Evolutionary conservation across 345 rosid genomes (phyloP).

Genomic region (Citrus mangshanensis): DNA sequence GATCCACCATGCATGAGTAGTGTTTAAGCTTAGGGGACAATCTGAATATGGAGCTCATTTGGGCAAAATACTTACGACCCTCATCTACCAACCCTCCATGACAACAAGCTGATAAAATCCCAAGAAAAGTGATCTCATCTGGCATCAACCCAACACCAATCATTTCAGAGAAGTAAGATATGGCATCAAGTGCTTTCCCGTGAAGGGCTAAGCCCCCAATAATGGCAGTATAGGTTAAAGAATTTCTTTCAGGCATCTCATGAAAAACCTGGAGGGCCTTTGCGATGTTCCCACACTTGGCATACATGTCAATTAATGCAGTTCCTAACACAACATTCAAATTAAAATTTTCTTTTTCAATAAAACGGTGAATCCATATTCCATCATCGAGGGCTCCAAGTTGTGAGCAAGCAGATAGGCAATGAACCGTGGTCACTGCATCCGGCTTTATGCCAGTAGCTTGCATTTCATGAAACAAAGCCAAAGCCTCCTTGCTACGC

Average conservation of each 20-base stretch:
- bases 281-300: conserved; percentile 76
- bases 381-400: conserved; percentile 87
- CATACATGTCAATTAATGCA: conserved; percentile 81
- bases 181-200: conserved; percentile 60
- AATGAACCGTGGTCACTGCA: conserved; percentile 73
- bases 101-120: conserved; percentile 79
- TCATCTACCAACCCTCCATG: conserved; percentile 80
- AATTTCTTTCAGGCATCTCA: conserved; percentile 57
- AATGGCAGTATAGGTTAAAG: conserved; percentile 74
- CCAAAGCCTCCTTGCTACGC: conserved; percentile 62
- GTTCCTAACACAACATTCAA: conserved; percentile 69
- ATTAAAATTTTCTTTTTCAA: conserved; percentile 50
- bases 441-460: conserved; percentile 53
- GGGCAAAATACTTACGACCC: conserved; percentile 60
- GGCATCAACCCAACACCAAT: conserved; percentile 58
- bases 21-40: conserved; percentile 64
- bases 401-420: conserved; percentile 85
- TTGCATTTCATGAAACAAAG: conserved; percentile 78
- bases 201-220: conserved; percentile 79
- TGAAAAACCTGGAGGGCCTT: conserved; percentile 68
- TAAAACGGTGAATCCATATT: conserved; percentile 76
- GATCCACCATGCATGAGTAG: conserved; percentile 88
- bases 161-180: conserved; percentile 69
- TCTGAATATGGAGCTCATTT: conserved; percentile 61
- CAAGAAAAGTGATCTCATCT: conserved; percentile 82